Base-by-base conservation (phyloP, 352 stramenopile species). In the Globisporangium iwayamae region DNA sequence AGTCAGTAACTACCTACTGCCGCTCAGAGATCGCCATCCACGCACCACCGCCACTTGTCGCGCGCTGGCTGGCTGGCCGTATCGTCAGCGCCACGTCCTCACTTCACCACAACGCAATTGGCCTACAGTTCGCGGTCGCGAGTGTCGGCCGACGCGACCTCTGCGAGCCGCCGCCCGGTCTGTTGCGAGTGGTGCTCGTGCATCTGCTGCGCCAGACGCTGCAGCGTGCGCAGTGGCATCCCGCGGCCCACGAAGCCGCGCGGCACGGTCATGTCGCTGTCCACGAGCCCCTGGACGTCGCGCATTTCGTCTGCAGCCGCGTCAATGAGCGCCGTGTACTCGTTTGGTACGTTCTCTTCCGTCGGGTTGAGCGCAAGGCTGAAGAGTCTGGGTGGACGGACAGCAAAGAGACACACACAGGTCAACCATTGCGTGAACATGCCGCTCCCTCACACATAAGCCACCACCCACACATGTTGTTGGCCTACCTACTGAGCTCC, bases 171-270 rank as follows among this genome's bases (percentile, higher is more conserved):
- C 13, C 70, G 65, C 56, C n/a, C 58, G 5, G 39, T 20, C 28
- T n/a, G 50, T 43, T 51, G n/a, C 39, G 46, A 38, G 50, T 70
- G 55, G 47, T 82, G 65, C 46, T 72, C 53, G 59, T 89, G 78
- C 79, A 89, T 89, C 5, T 69, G 57, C 28, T 77, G 60, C 18
- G 79, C 47, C 47, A 53, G 58, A 4, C 52, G 55, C 46, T 83
- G 73, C 53, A 87, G 55, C 55, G 75, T 80, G 0, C 74, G 76
- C 61, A 89, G 63, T 25, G 81, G 78, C 67, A 73, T 78, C 16
- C 78, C 81, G 20, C 81, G 79, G 2, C 70, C 68, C 14, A 90
- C 75, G 55, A 88, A 90, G 16, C 81, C 79, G 41, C 71, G 71
- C 45, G 79, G 70, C 28, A 90, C 62, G 25, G 74, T 48, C 74